These are phyloP conservation scores for Globisporangium middletonii DNA, from an alignment of 352 stramenopile genomes.

Conservation along the genomic window DNA sequence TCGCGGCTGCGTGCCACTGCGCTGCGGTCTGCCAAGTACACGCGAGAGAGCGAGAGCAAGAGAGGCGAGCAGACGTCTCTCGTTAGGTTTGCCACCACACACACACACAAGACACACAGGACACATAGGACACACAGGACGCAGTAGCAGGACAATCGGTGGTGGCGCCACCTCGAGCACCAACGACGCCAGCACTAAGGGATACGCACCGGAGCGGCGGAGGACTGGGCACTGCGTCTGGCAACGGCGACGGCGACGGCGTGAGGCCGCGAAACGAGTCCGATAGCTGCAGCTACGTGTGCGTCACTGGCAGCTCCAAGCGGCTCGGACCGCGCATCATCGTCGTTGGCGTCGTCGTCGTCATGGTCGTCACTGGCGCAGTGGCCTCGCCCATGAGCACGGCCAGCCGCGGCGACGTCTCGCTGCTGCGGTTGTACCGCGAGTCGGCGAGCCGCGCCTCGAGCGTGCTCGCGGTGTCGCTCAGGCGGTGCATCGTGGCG, in stretches of 20 bases:
- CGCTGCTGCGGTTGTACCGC: neutral
- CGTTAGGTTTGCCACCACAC: too few relatives aligned
- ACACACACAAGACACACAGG: too few relatives aligned
- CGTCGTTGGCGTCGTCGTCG: too few relatives aligned
- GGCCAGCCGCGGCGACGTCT: neutral
- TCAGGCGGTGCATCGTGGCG: slow-evolving; percentile 1
- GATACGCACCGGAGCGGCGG: too few relatives aligned
- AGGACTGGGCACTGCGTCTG: too few relatives aligned
- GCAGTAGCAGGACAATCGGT: too few relatives aligned
- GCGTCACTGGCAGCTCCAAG: neutral
- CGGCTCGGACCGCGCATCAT: neutral
- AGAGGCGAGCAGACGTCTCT: too few relatives aligned
- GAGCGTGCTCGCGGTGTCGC: neutral
- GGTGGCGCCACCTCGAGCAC: too few relatives aligned
- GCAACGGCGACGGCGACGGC: neutral
- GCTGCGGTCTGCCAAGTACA: neutral
- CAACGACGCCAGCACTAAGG: too few relatives aligned
- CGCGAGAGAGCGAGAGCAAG: neutral
- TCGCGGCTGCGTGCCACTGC: too few relatives aligned
- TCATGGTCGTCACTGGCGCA: too few relatives aligned
- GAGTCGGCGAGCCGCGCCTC: neutral
- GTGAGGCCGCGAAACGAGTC: slow-evolving; percentile 10
- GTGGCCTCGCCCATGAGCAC: neutral
- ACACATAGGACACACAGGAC: too few relatives aligned
- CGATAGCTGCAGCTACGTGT: neutral